Evolutionary conservation across 495 filamentous ascomycete species (phyloP).

Genomic region (Zalerion maritima): DNA sequence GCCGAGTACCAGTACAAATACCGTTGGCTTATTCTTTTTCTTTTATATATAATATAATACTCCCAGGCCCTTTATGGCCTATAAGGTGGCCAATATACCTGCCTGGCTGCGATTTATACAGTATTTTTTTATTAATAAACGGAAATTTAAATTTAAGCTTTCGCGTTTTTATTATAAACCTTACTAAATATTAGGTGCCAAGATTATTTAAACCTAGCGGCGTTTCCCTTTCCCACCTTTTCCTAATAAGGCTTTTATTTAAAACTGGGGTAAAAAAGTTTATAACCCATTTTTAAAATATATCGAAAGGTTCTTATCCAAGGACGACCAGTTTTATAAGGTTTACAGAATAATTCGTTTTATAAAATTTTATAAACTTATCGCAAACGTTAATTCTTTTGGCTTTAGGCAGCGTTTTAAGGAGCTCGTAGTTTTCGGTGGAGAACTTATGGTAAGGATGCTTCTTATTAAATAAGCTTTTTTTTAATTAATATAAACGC

Average conservation of each 20-base stretch:
- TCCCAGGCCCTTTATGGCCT: conserved; percentile 92
- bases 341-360: conserved; percentile 87
- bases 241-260: conserved; percentile 73
- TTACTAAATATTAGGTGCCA: conserved; percentile 74
- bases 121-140: conserved; percentile 71
- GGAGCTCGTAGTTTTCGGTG: conserved; percentile 79
- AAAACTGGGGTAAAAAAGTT: conserved; percentile 72
- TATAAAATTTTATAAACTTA: conserved; percentile 90
- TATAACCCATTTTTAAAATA: conserved; percentile 72
- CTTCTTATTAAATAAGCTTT: conserved; percentile 72
- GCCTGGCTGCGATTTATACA: conserved; percentile 73
- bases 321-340: conserved; percentile 89
- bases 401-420: conserved; percentile 71
- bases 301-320: conserved; percentile 76
- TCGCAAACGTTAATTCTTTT: conserved; percentile 76
- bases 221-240: conserved; percentile 63
- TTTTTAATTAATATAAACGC: conserved; percentile 84
- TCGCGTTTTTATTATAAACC: conserved; percentile 88
- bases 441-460: conserved; percentile 97
- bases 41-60: conserved; percentile 90
- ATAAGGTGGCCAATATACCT: conserved; percentile 88
- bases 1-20: conserved; percentile 60
- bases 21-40: conserved; percentile 90
- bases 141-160: conserved; percentile 78
- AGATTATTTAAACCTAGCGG: conserved; percentile 55